phyloP scores from a whole-genome alignment of 2,329 filamentous ascomycete species.

The Stagonosporopsis chrysanthemi region DNA sequence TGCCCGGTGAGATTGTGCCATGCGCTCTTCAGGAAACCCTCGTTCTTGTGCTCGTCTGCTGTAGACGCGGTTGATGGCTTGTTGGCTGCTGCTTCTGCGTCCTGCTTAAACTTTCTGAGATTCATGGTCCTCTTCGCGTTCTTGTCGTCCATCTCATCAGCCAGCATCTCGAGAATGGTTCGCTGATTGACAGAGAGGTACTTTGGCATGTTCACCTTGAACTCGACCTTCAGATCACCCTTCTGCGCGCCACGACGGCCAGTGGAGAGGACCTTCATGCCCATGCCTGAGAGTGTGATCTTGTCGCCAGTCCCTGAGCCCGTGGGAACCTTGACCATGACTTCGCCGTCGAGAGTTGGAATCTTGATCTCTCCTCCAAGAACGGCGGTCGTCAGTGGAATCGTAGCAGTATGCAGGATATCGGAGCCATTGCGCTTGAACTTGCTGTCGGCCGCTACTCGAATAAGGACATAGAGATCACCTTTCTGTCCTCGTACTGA shows the following conservation, averaged over 20 bases:
- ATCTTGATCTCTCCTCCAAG: slow-evolving; percentile 89
- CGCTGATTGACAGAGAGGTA: slow-evolving; percentile 90
- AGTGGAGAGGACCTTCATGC: slow-evolving; percentile 82
- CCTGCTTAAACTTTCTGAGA: slow-evolving; percentile 60
- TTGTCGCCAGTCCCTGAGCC: slow-evolving; percentile 93
- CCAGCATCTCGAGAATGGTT: slow-evolving; percentile 92
- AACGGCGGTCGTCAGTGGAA: slow-evolving; percentile 91
- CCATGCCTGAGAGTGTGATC: slow-evolving; percentile 87
- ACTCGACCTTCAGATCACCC: slow-evolving; percentile 92
- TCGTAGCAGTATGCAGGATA: slow-evolving; percentile 88
- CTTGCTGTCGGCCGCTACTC: slow-evolving; percentile 86
- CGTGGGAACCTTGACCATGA: slow-evolving; percentile 88
- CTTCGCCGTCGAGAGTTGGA: slow-evolving; percentile 88
- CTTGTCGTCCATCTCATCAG: slow-evolving; percentile 94
- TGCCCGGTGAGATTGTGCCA: slow-evolving; percentile 94
- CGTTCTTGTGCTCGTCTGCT: slow-evolving; percentile 68
- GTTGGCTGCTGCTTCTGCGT: slow-evolving; percentile 25
- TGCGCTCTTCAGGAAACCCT: slow-evolving; percentile 90
- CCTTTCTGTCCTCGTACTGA: slow-evolving; percentile 71
- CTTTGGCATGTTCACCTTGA: slow-evolving; percentile 94
- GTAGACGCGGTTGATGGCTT: slow-evolving; percentile 23
- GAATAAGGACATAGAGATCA: slow-evolving; percentile 90
- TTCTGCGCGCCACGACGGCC: slow-evolving; percentile 65
- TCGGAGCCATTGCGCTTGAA: slow-evolving; percentile 89
- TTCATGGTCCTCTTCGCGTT: slow-evolving; percentile 94